Evolutionary conservation across 177 flowering plant species (phyloP), one percentile per base, ranked within the genome.

Genomic region (Vitis hybrid): DNA sequence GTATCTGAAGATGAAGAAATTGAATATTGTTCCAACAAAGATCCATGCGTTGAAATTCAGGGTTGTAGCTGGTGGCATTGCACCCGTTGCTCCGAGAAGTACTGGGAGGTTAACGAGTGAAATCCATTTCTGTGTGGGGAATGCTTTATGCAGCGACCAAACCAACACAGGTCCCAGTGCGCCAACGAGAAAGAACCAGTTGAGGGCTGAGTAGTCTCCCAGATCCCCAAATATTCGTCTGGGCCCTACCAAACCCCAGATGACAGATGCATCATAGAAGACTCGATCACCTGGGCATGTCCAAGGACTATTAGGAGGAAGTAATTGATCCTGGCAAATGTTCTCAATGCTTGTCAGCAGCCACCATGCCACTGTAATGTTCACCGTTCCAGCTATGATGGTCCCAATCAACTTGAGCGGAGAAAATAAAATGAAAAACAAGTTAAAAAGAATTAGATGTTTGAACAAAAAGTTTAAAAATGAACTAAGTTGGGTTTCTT

Each of bases 191-290:
- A 78, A 81, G 70, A 81, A 79, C 84, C 81, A 78, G 61, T 76
- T 74, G 49, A 81, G 80, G 4, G 72, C 79, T 1, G 74, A 10
- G 69, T 78, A 81, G 72, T 71, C 68, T 19, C 84, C 84, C 1
- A 63, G 66, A 5, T 55, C 3, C 2, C 83, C 83, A 14, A 80
- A 80, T 54, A 80, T 72, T 19, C 78, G 50, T 18, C 21, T 72
- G 0, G 83, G 83, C 69, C 83, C 83, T 6, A 80, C 70, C 66
- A 80, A 46, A 35, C 83, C 83, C 83, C 81, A 81, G 11, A 81
- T 77, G 3, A 81, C 77, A 1, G 83, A 81, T 35, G 81, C 81
- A 62, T 81, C 83, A 15, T 60, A 81, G 72, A 75, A 75, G 16
- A 81, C 83, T 6, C 75, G 78, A 51, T 77, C 78, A 6, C 70